Evolutionary conservation across 2,329 filamentous ascomycete genomes (phyloP).

Genomic region (Endocalyx cinctus): DNA sequence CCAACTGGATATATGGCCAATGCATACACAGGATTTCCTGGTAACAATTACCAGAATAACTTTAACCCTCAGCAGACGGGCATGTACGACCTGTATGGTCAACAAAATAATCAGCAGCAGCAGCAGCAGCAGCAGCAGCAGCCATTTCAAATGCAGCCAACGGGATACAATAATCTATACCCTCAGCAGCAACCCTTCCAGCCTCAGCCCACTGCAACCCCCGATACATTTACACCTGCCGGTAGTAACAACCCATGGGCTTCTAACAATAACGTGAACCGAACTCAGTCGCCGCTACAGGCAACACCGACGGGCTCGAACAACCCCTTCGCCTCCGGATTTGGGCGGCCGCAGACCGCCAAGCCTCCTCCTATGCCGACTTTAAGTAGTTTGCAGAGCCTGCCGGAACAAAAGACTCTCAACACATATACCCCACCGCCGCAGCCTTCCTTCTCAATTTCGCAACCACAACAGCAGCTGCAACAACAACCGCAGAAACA

Average conservation of each 20-base stretch:
- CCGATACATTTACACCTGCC: constrained; percentile 62
- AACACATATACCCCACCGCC: constrained; percentile 38
- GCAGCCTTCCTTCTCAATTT: constrained; percentile 41
- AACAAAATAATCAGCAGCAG: constrained; percentile 44
- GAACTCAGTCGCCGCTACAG: constrained; percentile 60
- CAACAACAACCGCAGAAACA: constrained; percentile 49
- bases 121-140: constrained; percentile 30
- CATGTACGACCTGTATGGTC: constrained; percentile 65
- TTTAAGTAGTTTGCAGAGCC: constrained; percentile 52
- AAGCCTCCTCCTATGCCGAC: constrained; percentile 60
- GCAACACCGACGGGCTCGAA: constrained; percentile 92
- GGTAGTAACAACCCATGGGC: constrained; percentile 97
- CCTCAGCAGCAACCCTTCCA: constrained; percentile 46
- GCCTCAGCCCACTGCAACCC: constrained; percentile 36
- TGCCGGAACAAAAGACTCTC: constrained; percentile 84
- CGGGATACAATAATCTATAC: constrained; percentile 54
- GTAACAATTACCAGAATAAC: constrained; percentile 64
- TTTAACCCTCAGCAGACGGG: constrained; percentile 63
- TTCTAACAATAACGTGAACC: constrained; percentile 49
- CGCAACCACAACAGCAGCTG: constrained; percentile 30
- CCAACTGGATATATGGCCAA: constrained; percentile 68
- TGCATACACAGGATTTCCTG: constrained; percentile 50
- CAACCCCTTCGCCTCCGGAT: constrained; percentile 86
- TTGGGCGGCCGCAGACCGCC: constrained; percentile 56
- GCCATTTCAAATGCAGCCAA: constrained; percentile 45